Base-by-base conservation (phyloP, 2,329 filamentous ascomycete genomes). In the Blastomyces gilchristii region DNA sequence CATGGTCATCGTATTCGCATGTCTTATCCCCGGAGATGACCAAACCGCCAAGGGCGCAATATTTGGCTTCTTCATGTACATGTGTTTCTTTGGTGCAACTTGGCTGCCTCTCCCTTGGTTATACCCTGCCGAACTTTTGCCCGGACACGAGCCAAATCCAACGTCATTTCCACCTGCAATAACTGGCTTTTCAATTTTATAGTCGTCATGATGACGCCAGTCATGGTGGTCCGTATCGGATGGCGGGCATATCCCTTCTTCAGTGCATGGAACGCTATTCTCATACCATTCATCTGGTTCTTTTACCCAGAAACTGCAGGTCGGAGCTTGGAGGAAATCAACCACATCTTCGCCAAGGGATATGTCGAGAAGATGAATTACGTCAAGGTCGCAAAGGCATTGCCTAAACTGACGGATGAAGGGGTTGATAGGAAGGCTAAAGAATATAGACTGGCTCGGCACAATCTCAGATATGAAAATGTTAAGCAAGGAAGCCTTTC, bases 21-120 rank as follows among this genome's bases (percentile, higher is more conserved):
- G 75, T 49, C 59, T 77, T 63, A 77, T 76, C 52, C 73, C 73
- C 2, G 68, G 65, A 8, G 63, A 66, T 2, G 18, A 63, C 1
- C 53, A 66, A 2, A 65, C 69, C 2, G 67, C 74, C 47, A 75
- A 76, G 67, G 75, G 75, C 54, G 74, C 75, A 5, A 73, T 81
- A 11, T 85, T 87, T 2, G 86, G 85, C 63, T 75, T 89, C 14
- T 89, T 89, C 75, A 81, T 85, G 2, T 89, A 87, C 74, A 88
- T 88, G 69, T 84, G 85, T 4, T 85, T 85, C 62, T 88, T 88
- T 66, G 86, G 85, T 43, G 85, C 85, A 0, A 85, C 83, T 0
- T 87, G 84, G 81, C 71, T 87, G 7, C 84, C 85, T 16, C 78
- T 87, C 31, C 85, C 85, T 0, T 88, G 84, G 85, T 54, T 76